Evolutionary conservation across 805 yeast genomes (phyloP).

Genomic region (Schizosaccharomyces japonicus): DNA sequence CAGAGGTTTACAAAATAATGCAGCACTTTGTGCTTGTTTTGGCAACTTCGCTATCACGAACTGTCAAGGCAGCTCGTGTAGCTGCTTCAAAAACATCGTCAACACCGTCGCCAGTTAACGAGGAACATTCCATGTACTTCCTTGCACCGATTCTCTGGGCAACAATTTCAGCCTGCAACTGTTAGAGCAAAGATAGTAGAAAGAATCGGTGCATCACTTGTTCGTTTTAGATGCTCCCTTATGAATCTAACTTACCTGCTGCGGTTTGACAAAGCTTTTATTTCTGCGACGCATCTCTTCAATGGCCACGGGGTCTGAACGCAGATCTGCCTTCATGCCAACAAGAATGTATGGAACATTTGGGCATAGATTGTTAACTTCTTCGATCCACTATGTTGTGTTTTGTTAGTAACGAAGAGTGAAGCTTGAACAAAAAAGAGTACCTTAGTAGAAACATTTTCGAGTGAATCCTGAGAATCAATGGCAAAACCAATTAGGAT

Average conservation of each 20-base stretch:
- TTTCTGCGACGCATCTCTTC: slow-evolving; percentile 24
- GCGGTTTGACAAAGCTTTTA: slow-evolving; percentile 21
- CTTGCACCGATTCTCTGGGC: slow-evolving; percentile 67
- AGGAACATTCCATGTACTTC: slow-evolving; percentile 65
- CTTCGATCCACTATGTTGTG: slow-evolving; percentile 43
- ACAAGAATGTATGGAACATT: slow-evolving; percentile 53
- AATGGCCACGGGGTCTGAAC: slow-evolving; percentile 22
- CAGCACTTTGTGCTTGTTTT: slow-evolving; percentile 2
- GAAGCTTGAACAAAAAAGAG: slow-evolving; percentile 5
- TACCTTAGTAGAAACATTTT: slow-evolving; percentile 45
- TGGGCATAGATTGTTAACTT: slow-evolving; percentile 60
- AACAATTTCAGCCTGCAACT: slow-evolving; percentile 42
- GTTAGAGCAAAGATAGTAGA: slow-evolving; percentile 11
- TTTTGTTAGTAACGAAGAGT: slow-evolving; percentile 3
- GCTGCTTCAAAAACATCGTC: slow-evolving; percentile 86
- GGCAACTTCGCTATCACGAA: neutral
- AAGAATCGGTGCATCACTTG: neutral
- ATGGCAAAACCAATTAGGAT: slow-evolving; percentile 69
- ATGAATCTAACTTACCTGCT: neutral
- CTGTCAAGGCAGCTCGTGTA: slow-evolving; percentile 45
- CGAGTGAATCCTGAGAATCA: slow-evolving; percentile 62
- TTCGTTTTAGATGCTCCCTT: no score
- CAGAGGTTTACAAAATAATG: neutral
- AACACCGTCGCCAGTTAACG: slow-evolving; percentile 83
- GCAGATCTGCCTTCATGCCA: slow-evolving; percentile 64